phyloP scores from a whole-genome alignment of 331 rosid species.

The Malus hybrid region DNA sequence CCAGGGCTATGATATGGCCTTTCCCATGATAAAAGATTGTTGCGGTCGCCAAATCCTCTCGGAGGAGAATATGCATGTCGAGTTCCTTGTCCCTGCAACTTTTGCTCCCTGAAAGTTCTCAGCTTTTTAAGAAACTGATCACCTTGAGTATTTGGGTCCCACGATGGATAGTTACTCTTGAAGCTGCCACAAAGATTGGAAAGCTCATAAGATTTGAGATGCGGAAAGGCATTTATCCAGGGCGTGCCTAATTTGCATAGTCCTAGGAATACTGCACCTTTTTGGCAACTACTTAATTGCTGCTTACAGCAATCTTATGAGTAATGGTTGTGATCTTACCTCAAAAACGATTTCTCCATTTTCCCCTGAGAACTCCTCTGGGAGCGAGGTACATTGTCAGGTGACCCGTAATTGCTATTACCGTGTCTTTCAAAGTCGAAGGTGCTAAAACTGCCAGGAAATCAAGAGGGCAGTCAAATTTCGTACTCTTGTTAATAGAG shows the following conservation, averaged over 20 bases:
- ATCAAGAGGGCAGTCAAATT: conserved; percentile 8
- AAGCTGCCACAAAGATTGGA: conserved; percentile 53
- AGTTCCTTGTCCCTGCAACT: conserved; percentile 32
- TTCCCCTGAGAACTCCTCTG: conserved; percentile 93
- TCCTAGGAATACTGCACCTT: background rate
- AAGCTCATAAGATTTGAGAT: conserved; percentile 5
- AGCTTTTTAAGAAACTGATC: conserved; percentile 53
- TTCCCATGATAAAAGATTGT: conserved; percentile 35
- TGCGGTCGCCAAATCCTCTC: conserved; percentile 38
- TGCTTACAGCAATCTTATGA: background rate
- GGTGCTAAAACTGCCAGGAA: conserved; percentile 56
- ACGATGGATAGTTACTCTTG: conserved; percentile 64
- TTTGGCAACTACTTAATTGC: background rate
- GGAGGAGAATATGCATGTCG: conserved; percentile 34
- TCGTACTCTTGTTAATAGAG: background rate
- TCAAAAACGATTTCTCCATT: conserved; percentile 94
- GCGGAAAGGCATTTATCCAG: background rate
- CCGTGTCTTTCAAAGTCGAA: conserved; percentile 86
- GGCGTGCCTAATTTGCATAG: background rate
- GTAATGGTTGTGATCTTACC: conserved; percentile 35
- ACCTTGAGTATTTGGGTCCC: conserved; percentile 76
- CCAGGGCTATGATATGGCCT: conserved; percentile 24
- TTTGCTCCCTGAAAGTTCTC: conserved; percentile 54
- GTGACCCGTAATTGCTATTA: conserved; percentile 69
- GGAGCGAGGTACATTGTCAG: conserved; percentile 39